phyloP scores from a whole-genome alignment of 2,329 filamentous ascomycete species.

The Fusarium sororula region DNA sequence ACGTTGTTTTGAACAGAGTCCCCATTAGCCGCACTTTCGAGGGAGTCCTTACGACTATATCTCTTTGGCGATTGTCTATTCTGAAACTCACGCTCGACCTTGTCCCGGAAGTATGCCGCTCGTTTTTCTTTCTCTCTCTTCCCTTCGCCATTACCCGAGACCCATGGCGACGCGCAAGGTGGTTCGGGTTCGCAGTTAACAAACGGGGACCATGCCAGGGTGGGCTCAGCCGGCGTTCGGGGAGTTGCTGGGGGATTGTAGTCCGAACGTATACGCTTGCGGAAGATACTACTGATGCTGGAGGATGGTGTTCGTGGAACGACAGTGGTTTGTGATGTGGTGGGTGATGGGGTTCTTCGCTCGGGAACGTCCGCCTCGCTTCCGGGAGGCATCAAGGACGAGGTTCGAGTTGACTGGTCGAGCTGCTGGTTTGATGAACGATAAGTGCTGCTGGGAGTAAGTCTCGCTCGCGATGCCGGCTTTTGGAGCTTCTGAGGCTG shows the following conservation, averaged over 20 bases:
- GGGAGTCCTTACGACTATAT: slow-evolving; percentile 8
- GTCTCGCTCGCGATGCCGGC: not conserved
- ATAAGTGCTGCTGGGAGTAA: slow-evolving; percentile 2
- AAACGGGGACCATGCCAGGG: slow-evolving; percentile 41
- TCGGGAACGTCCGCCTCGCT: not conserved
- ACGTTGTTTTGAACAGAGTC: slow-evolving; percentile 12
- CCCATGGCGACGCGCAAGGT: slow-evolving; percentile 38
- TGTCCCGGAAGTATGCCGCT: slow-evolving; percentile 36
- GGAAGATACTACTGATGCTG: slow-evolving; percentile 39
- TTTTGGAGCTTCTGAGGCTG: slow-evolving; percentile 6
- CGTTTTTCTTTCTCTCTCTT: slow-evolving; percentile 31
- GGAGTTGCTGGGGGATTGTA: slow-evolving; percentile 24
- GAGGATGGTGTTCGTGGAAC: slow-evolving; percentile 36
- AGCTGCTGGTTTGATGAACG: slow-evolving; percentile 16
- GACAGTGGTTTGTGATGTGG: not conserved
- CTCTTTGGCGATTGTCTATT: slow-evolving; percentile 5
- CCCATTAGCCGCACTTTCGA: slow-evolving; percentile 16
- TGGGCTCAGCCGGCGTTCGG: slow-evolving; percentile 31
- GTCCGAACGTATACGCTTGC: slow-evolving; percentile 38
- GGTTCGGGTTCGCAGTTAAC: slow-evolving; percentile 28
- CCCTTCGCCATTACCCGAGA: slow-evolving; percentile 29
- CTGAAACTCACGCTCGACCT: slow-evolving; percentile 25
- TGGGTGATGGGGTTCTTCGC: slow-evolving; percentile 16
- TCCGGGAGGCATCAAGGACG: not conserved
- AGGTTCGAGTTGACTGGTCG: slow-evolving; percentile 2